Conservation (phyloP, 192 early-diverging fungal species). For the Anaeromyces robustus region DNA sequence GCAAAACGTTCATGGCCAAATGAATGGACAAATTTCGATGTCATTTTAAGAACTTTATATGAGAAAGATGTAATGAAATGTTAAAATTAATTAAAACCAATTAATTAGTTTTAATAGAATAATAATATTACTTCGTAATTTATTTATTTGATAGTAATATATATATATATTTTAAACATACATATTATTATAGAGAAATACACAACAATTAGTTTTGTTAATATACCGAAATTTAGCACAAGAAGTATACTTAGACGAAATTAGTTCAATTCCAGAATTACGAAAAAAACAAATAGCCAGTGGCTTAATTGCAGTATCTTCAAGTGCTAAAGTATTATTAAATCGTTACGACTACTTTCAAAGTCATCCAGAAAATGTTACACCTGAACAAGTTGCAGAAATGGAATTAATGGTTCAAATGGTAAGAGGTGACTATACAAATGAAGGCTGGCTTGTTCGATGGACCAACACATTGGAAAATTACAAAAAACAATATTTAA, state of each 20-base stretch:
- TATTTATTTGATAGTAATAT: too few species aligned
- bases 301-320: constrained; percentile 26
- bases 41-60: constrained; percentile 23
- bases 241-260: constrained; percentile 45
- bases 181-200: constrained; percentile 15
- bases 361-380: constrained; percentile 19
- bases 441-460: constrained; percentile 40
- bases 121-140: not conserved
- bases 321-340: constrained; percentile 6
- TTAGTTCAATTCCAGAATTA: constrained; percentile 27
- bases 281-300: constrained; percentile 37
- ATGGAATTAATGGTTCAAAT: constrained; percentile 14
- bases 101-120: not conserved
- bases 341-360: constrained; percentile 13
- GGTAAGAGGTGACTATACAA: constrained; percentile 28
- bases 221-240: constrained; percentile 34
- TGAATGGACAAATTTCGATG: constrained; percentile 40
- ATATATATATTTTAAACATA: not conserved
- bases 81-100: constrained; percentile 2
- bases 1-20: constrained; percentile 44
- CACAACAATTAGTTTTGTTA: constrained; percentile 32
- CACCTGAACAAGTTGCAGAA: constrained; percentile 14
- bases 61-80: constrained; percentile 17
- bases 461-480: constrained; percentile 6
- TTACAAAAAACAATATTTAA: not conserved